Percentiles rank a stretch among this genome's conserved stretches.
Evolutionary conservation across 1,284 basidiomycete species (phyloP).

Genomic region (Anthracocystis setariae): DNA sequence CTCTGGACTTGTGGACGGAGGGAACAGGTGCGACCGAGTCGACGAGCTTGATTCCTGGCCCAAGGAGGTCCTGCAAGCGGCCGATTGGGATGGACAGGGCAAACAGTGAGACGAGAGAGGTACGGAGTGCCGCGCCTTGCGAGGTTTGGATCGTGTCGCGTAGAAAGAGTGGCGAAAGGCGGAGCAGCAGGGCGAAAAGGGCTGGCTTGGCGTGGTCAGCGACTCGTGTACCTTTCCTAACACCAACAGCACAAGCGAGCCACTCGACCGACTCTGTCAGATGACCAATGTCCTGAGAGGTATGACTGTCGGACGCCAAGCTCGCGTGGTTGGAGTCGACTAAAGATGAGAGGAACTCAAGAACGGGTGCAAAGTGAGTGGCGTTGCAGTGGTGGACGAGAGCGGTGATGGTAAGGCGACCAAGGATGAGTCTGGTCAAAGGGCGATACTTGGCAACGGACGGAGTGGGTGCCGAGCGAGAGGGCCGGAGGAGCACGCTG

Average conservation of each 20-base stretch:
- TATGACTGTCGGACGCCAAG: not conserved
- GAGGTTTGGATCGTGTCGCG: constrained; percentile 15
- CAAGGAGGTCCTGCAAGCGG: constrained; percentile 63
- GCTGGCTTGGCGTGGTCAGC: constrained; percentile 43
- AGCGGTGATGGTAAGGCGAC: constrained; percentile 54
- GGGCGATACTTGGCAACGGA: constrained; percentile 29
- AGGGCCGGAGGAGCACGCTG: constrained; percentile 33
- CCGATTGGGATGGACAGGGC: constrained; percentile 55
- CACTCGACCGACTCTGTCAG: constrained; percentile 50
- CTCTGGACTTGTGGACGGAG: constrained; percentile 18
- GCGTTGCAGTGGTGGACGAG: constrained; percentile 61
- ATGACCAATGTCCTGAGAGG: constrained; percentile 12
- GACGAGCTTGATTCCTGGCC: constrained; percentile 55
- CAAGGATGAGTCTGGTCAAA: constrained; percentile 44
- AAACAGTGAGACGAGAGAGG: constrained; percentile 49
- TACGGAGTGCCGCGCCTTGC: constrained; percentile 26
- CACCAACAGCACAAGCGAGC: constrained; percentile 56
- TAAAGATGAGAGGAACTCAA: constrained; percentile 46
- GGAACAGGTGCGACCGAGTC: constrained; percentile 45
- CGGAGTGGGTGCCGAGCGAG: constrained; percentile 9
- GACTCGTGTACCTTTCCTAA: constrained; percentile 62
- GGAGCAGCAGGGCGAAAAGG: constrained; percentile 50
- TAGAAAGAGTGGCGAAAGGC: constrained; percentile 41
- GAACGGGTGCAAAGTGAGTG: constrained; percentile 42
- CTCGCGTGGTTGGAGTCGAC: constrained; percentile 31